These are phyloP conservation scores for Bimuria novae-zelandiae DNA, from an alignment of 2,329 filamentous ascomycete genomes.

Conservation along the genomic window DNA sequence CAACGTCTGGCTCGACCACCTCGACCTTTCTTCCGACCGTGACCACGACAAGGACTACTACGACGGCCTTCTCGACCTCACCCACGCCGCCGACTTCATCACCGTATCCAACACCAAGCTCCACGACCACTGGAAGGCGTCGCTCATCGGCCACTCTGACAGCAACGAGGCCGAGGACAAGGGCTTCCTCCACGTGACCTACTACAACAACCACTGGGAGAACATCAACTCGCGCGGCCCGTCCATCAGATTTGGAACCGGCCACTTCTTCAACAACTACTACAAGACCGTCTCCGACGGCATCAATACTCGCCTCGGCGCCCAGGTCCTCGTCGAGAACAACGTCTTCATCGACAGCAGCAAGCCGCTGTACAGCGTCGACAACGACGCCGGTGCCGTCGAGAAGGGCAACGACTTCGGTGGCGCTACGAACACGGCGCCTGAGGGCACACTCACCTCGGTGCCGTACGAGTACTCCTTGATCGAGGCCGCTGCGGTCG, in stretches of 20 bases:
- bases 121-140: conserved; percentile 66
- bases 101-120: conserved; percentile 60
- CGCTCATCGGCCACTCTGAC: conserved; percentile 65
- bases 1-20: conserved; percentile 70
- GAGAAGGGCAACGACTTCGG: conserved; percentile 48
- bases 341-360: conserved; percentile 43
- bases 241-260: conserved; percentile 68
- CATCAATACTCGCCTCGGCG: conserved; percentile 50
- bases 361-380: conserved; percentile 43
- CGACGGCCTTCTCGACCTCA: conserved; percentile 68
- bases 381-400: conserved; percentile 41
- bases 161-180: conserved; percentile 62
- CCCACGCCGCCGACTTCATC: conserved; percentile 66
- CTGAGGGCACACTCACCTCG: conserved; percentile 36
- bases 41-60: conserved; percentile 71
- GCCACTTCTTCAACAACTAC: conserved; percentile 63
- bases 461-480: conserved; percentile 43
- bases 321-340: conserved; percentile 50
- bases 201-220: conserved; percentile 68
- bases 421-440: conserved; percentile 36
- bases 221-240: conserved; percentile 69
- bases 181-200: conserved; percentile 67
- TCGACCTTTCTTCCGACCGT: conserved; percentile 64
- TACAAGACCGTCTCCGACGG: conserved; percentile 45
- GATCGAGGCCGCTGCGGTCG: conserved; percentile 41